A percentile compares a stretch with the other conserved stretches of the same genome.
These are phyloP conservation scores for Penicillium malachiteum DNA, from an alignment of 495 filamentous ascomycete species.

Conservation along the genomic window DNA sequence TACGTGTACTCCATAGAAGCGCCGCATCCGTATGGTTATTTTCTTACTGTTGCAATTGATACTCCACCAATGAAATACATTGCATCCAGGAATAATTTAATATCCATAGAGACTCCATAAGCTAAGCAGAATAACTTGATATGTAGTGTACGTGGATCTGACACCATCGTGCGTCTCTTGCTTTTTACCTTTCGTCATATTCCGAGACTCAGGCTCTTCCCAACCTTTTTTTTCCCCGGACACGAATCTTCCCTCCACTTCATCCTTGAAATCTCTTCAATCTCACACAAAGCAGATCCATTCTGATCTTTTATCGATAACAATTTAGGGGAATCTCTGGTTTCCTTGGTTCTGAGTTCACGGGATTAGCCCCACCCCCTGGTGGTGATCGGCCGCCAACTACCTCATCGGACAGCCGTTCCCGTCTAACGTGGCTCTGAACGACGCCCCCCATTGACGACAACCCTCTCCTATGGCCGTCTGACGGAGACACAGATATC, in stretches of 20 bases:
- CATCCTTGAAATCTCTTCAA: background rate
- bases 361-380: slow-evolving; percentile 27
- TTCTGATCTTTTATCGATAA: background rate
- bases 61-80: slow-evolving; percentile 2
- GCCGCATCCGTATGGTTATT: slow-evolving; percentile 10
- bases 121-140: too few species aligned
- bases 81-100: background rate
- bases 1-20: background rate
- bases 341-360: slow-evolving; percentile 1
- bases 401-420: slow-evolving; percentile 32
- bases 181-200: too few species aligned
- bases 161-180: too few species aligned
- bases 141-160: too few species aligned
- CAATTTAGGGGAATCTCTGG: background rate
- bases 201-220: background rate
- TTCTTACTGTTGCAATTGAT: slow-evolving; percentile 12
- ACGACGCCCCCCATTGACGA: slow-evolving; percentile 9
- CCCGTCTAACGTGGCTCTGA: slow-evolving; percentile 20
- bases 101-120: too few species aligned
- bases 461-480: slow-evolving; percentile 15
- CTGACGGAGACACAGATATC: background rate
- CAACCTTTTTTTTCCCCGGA: background rate
- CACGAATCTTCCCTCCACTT: background rate
- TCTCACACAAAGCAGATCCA: background rate
- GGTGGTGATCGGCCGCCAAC: slow-evolving; percentile 29